Base-by-base conservation (phyloP, 2,329 filamentous ascomycete genomes). In the Neopestalotiopsis clavispora region DNA sequence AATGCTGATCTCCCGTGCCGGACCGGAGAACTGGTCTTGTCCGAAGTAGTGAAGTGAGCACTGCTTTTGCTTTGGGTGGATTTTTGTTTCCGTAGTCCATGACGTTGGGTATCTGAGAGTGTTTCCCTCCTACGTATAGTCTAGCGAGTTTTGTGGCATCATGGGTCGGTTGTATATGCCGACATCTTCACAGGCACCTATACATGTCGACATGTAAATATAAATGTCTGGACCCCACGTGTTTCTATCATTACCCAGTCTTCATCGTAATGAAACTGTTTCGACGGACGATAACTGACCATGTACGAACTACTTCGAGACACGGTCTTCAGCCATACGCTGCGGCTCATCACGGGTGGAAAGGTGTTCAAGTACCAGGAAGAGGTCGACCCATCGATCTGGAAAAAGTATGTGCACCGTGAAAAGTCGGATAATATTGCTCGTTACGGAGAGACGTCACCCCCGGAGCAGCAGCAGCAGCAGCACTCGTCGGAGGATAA, bases 381-480 rank as follows among this genome's bases (percentile, higher is more conserved):
- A 71, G 85, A 88, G 70, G 76, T 73, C 62, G 82, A 89, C 70
- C 78, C 82, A 0, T 78, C 79, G 4, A 71, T 87, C 68, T 87
- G 84, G 80, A 82, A 82, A 68, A 78, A 79, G 71, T 87, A 83
- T 69, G 75, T 87, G 68, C 80, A 85, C 69, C 76, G 80, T 59
- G 83, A 86, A 69, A 87, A 86, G 71, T 86, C 85, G 2, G 80
- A 76, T 12, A 79, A 84, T 67, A 79, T 85, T 67, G 84, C 84
- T 1, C 79, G 83, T 42, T 80, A 85, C 71, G 84, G 84, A 56
- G 72, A 80, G 73, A 34, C 71, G 71, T 7, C 63, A n/a, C 13
- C 58, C 10, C 28, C 23, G 17, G 10, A 56, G 7, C 62, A 10
- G 23, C 23, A 28, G 23, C 23, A 28, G 20, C 59, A 58, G 56